Evolutionary conservation across 225 moss, liverwort and hornwort species (phyloP).

Genomic region (Pleurozium schreberi): DNA sequence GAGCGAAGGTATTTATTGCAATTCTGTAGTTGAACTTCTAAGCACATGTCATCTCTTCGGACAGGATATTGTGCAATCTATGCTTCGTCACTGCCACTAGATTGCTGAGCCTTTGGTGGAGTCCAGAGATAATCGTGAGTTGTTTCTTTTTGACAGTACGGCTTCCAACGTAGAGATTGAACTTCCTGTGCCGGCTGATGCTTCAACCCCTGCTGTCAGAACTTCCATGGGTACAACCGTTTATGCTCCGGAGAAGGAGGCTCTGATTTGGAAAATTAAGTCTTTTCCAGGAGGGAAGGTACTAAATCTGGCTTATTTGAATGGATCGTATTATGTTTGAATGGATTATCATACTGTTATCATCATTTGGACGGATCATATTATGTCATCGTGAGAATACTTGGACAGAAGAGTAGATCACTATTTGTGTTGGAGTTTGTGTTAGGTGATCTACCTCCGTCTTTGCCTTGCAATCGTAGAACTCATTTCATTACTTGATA

Average conservation of each 20-base stretch:
- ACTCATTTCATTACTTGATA: not conserved
- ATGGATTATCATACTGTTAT: not conserved
- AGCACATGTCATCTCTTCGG: not conserved
- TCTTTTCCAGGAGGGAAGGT: slow-evolving; percentile 99
- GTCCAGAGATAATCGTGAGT: not conserved
- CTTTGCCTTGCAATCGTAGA: not conserved
- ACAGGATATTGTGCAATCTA: not conserved
- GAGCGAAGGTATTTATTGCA: slow-evolving; percentile 67
- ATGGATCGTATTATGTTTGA: not conserved
- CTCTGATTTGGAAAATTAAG: slow-evolving; percentile 95
- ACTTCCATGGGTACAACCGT: slow-evolving; percentile 90
- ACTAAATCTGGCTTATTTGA: not conserved
- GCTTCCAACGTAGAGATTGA: slow-evolving; percentile 99
- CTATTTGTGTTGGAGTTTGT: too few relatives aligned
- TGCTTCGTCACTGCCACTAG: not conserved
- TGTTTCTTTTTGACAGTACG: slow-evolving; percentile 46
- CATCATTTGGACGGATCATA: not conserved
- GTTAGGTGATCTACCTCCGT: not conserved
- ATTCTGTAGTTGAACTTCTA: not conserved
- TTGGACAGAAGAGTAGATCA: not conserved
- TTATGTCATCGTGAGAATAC: not conserved
- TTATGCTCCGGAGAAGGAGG: slow-evolving; percentile 94
- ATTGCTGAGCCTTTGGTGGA: not conserved
- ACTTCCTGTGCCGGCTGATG: slow-evolving; percentile 94
- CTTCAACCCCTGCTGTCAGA: slow-evolving; percentile 87